Base-by-base conservation (phyloP, 129 eudicot genomes). In the Heracleum sosnowskyi region DNA sequence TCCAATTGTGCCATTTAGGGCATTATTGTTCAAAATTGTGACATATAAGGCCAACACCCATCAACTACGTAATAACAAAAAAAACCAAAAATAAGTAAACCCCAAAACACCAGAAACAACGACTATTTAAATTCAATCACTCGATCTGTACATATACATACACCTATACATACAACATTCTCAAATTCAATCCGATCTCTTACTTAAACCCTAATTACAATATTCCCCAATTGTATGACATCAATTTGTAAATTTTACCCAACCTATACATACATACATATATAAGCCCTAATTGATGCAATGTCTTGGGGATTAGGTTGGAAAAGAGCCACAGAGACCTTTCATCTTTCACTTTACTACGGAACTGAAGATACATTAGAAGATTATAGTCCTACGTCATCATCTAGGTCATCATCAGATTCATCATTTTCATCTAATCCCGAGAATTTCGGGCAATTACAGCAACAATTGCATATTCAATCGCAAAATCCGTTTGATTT, bases 281-380 rank as follows among this genome's bases (percentile, higher is more conserved):
- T 81, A 80, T 77, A 76, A 77, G 82, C 29, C 28, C 70, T 62
- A 85, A 71, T 81, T 83, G 82, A 64, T 70, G 79, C 79, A 86
- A 95, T 95, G 99, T 95, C 99, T 74, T 96, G 99, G 99, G 99
- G 97, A 80, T 82, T 96, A 80, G 99, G 97, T 6, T 96, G 99
- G 99, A 96, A 96, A 68, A 82, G 99, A 33, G 85, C 97, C 17
- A 86, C 97, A 13, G 99, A 96, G 44, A 84, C 86, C 26, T 92
- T 96, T 81, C 95, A 92, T 82, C 66, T 96, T 71, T 82, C 93
- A 9, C 82, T 96, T 6, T 81, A 90, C 63, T 96, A 90, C 77
- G 99, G 99, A 39, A 35, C 83, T 10, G 91, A 89, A 31, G 90
- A 87, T 34, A 76, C 88, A 12, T 57, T 86, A 66, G 89, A 86